Evolutionary conservation across 495 filamentous ascomycete species (phyloP), one percentile per base, ranked within the genome.

Genomic region (Tuber melanosporum): DNA sequence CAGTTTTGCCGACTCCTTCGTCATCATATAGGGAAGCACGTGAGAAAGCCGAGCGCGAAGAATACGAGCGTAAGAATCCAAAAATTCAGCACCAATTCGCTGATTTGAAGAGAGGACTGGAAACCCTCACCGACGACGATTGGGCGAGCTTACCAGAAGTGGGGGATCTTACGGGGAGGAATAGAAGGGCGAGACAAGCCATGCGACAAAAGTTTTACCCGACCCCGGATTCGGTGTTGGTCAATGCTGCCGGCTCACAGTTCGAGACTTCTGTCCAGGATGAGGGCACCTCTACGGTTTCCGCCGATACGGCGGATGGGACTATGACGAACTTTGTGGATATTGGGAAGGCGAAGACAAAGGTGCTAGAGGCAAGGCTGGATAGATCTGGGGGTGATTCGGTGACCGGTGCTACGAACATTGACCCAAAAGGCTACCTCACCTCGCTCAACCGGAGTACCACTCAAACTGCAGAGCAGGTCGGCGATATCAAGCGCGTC

Each of bases 31-130:
- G 95, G 93, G 95, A 98, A 93, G 91, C 91, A 85, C 94, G 95
- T 81, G 95, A 98, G 85, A 87, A 91, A 82, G 89, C 92, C 86
- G 94, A 98, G 86, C 91, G 88, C 85, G 92, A 95, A 80, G 94
- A 98, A 74, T 97, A 97, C 88, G 96, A 99, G 85, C 89, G 90
- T 70, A 92, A 97, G 83, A 98, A 98, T 83, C 95, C 95, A 7
- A 99, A 98, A 85, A 98, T 99, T 73, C 94, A 97, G 85, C 94
- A 98, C 81, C 95, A 98, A 84, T 99, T 99, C 83, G 94, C 94
- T 83, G 96, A 97, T 80, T 87, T 98, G 70, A 99, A 98, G 85
- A 88, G 96, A 82, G 93, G 92, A 2, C 88, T 99, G 41, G 92
- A 91, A 47, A 91, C 90, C 22, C 91, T 99, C 72, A 93, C 92